Evolutionary conservation across 768 basidiomycete species (phyloP).

Genomic region (Lactarius deliciosus): DNA sequence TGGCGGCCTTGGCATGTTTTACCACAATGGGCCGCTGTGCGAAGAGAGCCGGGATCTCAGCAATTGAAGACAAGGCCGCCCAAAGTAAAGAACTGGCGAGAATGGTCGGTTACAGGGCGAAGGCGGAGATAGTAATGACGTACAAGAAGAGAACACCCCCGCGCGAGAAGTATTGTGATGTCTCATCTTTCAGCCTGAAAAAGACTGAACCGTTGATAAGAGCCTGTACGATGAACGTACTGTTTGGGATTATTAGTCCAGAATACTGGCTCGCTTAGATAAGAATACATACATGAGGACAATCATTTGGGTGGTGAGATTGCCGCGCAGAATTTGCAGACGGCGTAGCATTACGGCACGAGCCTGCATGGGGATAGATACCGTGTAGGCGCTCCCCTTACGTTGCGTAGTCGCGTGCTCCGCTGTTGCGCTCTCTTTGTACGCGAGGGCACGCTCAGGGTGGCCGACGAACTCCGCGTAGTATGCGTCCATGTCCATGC

Average conservation of each 20-base stretch:
- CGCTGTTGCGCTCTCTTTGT: slow-evolving; percentile 46
- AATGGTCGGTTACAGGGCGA: neutral
- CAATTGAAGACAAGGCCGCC: slow-evolving; percentile 56
- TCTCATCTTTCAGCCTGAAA: slow-evolving; percentile 51
- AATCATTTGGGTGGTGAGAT: slow-evolving; percentile 34
- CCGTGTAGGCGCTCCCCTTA: slow-evolving; percentile 41
- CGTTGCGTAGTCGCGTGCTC: slow-evolving; percentile 52
- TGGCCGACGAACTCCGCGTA: slow-evolving; percentile 45
- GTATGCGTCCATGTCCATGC: slow-evolving; percentile 49
- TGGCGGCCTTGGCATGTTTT: slow-evolving; percentile 57
- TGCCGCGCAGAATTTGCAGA: slow-evolving; percentile 39
- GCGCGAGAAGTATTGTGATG: slow-evolving; percentile 68
- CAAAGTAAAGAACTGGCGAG: slow-evolving; percentile 53
- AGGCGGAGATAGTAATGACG: slow-evolving; percentile 27
- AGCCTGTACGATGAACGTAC: slow-evolving; percentile 54
- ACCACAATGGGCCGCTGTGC: slow-evolving; percentile 58
- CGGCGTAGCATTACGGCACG: slow-evolving; percentile 39
- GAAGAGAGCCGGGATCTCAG: slow-evolving; percentile 60
- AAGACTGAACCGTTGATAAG: slow-evolving; percentile 65
- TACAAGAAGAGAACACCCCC: slow-evolving; percentile 79
- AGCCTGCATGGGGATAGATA: slow-evolving; percentile 40
- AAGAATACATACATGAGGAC: slow-evolving; percentile 31
- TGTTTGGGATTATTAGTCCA: slow-evolving; percentile 32
- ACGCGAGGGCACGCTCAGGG: slow-evolving; percentile 43
- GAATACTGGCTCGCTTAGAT: no score